phyloP scores from a whole-genome alignment of 768 basidiomycete species.

The Lactarius sp. region DNA sequence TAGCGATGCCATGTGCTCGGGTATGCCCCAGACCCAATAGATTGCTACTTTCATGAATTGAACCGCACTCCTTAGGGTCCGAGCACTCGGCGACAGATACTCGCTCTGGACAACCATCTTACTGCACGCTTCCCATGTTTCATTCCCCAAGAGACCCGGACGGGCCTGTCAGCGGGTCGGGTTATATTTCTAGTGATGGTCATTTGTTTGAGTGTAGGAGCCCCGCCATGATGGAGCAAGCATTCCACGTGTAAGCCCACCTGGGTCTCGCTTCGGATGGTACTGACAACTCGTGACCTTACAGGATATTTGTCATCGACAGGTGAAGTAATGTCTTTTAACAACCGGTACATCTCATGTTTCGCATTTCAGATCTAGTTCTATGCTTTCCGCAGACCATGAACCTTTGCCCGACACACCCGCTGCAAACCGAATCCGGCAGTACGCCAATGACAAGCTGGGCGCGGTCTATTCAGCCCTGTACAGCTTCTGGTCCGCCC shows the following conservation, averaged over 20 bases:
- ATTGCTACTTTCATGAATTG: not conserved
- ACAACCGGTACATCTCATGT: not conserved
- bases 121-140: slow-evolving; percentile 50
- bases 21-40: slow-evolving; percentile 27
- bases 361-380: slow-evolving; percentile 40
- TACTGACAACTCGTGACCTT: not conserved
- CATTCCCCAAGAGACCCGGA: slow-evolving; percentile 38
- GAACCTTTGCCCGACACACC: slow-evolving; percentile 29
- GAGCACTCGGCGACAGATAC: slow-evolving; percentile 42
- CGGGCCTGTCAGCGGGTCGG: slow-evolving; percentile 31
- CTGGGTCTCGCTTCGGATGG: not conserved
- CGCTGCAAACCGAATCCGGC: too few relatives aligned
- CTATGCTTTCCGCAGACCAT: slow-evolving; percentile 42
- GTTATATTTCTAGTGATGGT: slow-evolving; percentile 32
- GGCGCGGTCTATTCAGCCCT: too few relatives aligned
- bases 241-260: slow-evolving; percentile 45
- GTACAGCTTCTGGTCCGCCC: too few relatives aligned
- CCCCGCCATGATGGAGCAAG: slow-evolving; percentile 45
- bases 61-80: slow-evolving; percentile 34
- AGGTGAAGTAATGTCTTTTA: slow-evolving; percentile 33
- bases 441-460: too few relatives aligned
- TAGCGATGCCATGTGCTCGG: slow-evolving; percentile 50
- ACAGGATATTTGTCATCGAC: slow-evolving; percentile 47
- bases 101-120: slow-evolving; percentile 42
- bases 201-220: slow-evolving; percentile 52